Evolutionary conservation across 2,329 filamentous ascomycete genomes (phyloP).

Genomic region (Colletotrichum tanaceti): DNA sequence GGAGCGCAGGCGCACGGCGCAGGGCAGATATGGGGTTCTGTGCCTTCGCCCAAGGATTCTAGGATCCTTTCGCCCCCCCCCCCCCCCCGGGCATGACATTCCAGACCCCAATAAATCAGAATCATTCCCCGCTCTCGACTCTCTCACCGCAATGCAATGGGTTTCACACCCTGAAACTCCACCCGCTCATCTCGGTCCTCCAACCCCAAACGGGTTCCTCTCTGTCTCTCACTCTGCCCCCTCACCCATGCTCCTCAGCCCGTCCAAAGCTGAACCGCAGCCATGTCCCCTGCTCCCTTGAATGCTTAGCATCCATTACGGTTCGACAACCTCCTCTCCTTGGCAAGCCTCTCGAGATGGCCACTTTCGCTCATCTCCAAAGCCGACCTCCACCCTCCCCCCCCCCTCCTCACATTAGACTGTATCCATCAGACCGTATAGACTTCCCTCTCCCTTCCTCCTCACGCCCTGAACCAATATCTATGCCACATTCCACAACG

Average conservation of each 20-base stretch:
- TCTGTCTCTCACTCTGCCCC: neutral
- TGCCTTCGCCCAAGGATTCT: neutral
- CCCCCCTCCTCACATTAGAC: neutral
- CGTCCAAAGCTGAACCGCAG: neutral
- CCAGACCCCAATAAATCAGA: neutral
- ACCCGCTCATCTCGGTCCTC: constrained; percentile 36
- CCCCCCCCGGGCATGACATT: neutral
- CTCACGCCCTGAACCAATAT: neutral
- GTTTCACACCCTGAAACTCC: constrained; percentile 40
- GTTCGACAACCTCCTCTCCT: constrained; percentile 6
- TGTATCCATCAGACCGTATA: too few relatives aligned
- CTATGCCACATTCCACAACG: neutral
- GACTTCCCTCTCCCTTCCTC: neutral
- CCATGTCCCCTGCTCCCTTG: constrained; percentile 11
- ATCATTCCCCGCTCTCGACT: constrained; percentile 5
- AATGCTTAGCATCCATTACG: constrained; percentile 30
- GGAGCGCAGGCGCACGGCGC: neutral
- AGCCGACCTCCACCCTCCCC: too few relatives aligned
- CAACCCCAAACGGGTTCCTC: constrained; percentile 14
- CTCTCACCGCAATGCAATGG: constrained; percentile 30
- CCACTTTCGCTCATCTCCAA: neutral
- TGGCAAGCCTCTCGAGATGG: constrained; percentile 1
- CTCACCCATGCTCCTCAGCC: neutral
- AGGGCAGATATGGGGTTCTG: neutral
- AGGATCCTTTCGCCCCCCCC: neutral